Evolutionary conservation across 176 grass and related monocot genomes (phyloP).

Genomic region (Neostapfia colusana): DNA sequence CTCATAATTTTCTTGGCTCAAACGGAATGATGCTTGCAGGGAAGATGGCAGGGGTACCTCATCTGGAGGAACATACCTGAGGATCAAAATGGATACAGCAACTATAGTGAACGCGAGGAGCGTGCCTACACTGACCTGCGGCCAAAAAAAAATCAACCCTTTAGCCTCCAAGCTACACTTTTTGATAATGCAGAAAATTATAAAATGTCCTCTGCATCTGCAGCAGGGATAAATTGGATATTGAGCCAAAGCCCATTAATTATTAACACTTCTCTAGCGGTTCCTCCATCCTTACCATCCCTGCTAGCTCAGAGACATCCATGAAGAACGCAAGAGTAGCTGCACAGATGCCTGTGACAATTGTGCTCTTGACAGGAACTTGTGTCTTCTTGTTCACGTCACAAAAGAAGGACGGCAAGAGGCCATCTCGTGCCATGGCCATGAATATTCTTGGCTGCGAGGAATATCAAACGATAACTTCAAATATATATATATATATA

Average conservation of each 20-base stretch:
- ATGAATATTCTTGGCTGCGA: constrained; percentile 83
- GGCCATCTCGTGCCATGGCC: constrained; percentile 80
- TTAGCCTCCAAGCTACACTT: constrained; percentile 5
- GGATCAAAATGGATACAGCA: constrained; percentile 85
- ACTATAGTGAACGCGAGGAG: constrained; percentile 79
- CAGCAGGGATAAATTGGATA: neutral
- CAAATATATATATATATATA: too few relatives aligned
- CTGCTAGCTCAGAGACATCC: constrained; percentile 89
- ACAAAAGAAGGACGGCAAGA: constrained; percentile 74
- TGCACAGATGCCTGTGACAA: constrained; percentile 74
- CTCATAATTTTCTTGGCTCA: constrained; percentile 61
- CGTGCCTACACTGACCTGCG: constrained; percentile 88
- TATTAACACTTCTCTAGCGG: neutral
- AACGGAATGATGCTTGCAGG: constrained; percentile 67
- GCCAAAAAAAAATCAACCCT: neutral
- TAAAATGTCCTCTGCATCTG: neutral
- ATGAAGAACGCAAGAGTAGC: constrained; percentile 73
- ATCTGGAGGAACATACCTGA: constrained; percentile 82
- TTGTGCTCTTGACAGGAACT: constrained; percentile 88
- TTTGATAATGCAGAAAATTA: neutral
- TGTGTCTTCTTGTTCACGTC: constrained; percentile 67
- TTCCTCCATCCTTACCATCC: constrained; percentile 61
- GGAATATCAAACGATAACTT: constrained; percentile 12
- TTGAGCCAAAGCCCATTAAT: neutral
- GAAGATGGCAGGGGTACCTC: constrained; percentile 87